Evolutionary conservation across 179 eudicot genomes (phyloP), one percentile per base, ranked within the genome.

Genomic region (Amaranthus tricolor): DNA sequence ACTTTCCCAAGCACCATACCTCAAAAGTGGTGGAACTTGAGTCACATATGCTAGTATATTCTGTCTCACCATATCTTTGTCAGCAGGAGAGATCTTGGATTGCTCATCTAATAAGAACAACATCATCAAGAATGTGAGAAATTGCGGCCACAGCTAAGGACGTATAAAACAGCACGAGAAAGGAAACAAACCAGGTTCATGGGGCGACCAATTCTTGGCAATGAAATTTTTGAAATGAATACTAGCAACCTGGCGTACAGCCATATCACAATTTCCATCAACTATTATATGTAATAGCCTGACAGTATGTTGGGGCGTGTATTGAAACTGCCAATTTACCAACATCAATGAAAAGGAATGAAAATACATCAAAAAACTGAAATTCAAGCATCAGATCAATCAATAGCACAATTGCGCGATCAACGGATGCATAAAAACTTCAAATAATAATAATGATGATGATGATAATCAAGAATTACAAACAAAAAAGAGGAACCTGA

Each of bases 161-260:
- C 3, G 40, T 31, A 31, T 12, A 55, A 52, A 64, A 19, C 21
- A 69, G 19, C 47, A 73, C 66, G 68, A 47, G 74, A 58, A 47
- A 7, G 21, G 63, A 19, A 17, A 57, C 78, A 66, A 80, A 94
- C 98, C 89, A 20, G 97, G 88, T 59, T 92, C 98, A 87, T 84
- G 86, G n/a, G 98, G 98, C 5, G 87, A 84, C 98, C 98, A 94
- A 80, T 94, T 89, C 77, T 89, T 94, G 4, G 91, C 97, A 75
- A 94, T 81, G 68, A 90, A 92, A 78, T 94, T 94, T 82, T 94
- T 94, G 77, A 94, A 94, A 78, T 91, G 88, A 72, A 94, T 94
- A 74, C 98, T 94, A 17, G 97, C 97, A 73, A 88, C 96, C 83
- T 94, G 98, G 66, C 98, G 82, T n/a, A 94, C 94, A 0, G 88